These are phyloP conservation scores for Tylopilus subfusipes DNA, from an alignment of 768 basidiomycete species.

Conservation along the genomic window DNA sequence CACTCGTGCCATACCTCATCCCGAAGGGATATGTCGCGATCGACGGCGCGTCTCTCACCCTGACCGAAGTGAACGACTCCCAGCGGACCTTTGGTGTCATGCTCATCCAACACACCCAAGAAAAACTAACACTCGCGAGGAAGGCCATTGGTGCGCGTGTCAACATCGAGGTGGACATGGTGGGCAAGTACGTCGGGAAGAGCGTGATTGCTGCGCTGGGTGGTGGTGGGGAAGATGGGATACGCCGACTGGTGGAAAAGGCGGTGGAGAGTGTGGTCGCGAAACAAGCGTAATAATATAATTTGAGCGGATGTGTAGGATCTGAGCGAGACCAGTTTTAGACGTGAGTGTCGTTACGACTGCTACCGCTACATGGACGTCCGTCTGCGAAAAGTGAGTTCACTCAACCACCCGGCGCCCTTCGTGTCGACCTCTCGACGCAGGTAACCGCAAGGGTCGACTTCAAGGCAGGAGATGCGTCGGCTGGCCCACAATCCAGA, in stretches of 20 bases:
- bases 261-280: conserved; percentile 48
- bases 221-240: conserved; percentile 46
- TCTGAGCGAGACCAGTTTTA: not conserved
- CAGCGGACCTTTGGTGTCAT: conserved; percentile 77
- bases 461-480: conserved; percentile 33
- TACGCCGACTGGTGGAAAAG: conserved; percentile 52
- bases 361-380: conserved; percentile 32
- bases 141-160: conserved; percentile 79
- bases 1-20: conserved; percentile 78
- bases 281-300: not conserved
- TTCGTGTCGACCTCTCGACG: conserved; percentile 14
- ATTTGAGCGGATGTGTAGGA: not conserved
- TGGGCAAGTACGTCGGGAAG: conserved; percentile 89
- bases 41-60: conserved; percentile 90
- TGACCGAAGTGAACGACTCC: conserved; percentile 72
- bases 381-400: conserved; percentile 45
- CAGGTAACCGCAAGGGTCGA: conserved; percentile 56
- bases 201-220: conserved; percentile 68
- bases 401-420: not conserved
- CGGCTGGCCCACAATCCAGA: conserved; percentile 28
- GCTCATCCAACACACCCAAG: conserved; percentile 93
- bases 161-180: conserved; percentile 95
- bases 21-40: conserved; percentile 93
- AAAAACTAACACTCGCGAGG: conserved; percentile 73
- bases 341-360: not conserved